A percentile compares a stretch with the other conserved stretches of the same genome.
phyloP scores from a whole-genome alignment of 108 stramenopile genomes.

The Pseudonitzschia pungens region DNA sequence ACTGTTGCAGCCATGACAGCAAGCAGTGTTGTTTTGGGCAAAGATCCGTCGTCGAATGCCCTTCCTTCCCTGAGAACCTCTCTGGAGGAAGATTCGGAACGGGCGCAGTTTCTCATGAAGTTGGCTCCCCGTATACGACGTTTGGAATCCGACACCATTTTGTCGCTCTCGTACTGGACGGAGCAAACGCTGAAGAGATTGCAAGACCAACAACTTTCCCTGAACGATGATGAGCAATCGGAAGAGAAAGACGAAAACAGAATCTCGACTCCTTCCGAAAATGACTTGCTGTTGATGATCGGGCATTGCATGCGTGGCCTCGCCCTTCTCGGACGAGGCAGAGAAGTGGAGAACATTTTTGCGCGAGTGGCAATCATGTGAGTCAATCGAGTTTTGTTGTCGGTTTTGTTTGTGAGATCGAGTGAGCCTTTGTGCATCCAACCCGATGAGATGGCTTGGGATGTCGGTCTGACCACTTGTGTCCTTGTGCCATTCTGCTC shows the following conservation, averaged over 20 bases:
- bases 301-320: slow-evolving; percentile 79
- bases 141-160: slow-evolving; percentile 68
- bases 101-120: slow-evolving; percentile 79
- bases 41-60: slow-evolving; percentile 13
- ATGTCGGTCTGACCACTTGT: background rate
- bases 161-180: slow-evolving; percentile 47
- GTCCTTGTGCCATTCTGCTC: background rate
- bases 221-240: slow-evolving; percentile 1
- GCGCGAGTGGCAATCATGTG: slow-evolving; percentile 85
- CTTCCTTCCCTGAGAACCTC: slow-evolving; percentile 41
- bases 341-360: slow-evolving; percentile 82
- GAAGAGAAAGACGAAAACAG: slow-evolving; percentile 8
- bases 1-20: slow-evolving; percentile 56
- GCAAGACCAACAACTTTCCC: slow-evolving; percentile 32
- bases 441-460: too few species aligned
- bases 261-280: slow-evolving; percentile 16
- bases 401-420: background rate
- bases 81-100: slow-evolving; percentile 61
- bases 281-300: slow-evolving; percentile 59
- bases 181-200: slow-evolving; percentile 58
- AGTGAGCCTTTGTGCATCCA: too few species aligned
- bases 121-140: slow-evolving; percentile 81
- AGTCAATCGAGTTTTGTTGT: slow-evolving; percentile 7
- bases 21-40: slow-evolving; percentile 7
- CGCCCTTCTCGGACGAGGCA: slow-evolving; percentile 66